Base-by-base conservation (phyloP, 495 filamentous ascomycete species). In the Lophium mytilinum region DNA sequence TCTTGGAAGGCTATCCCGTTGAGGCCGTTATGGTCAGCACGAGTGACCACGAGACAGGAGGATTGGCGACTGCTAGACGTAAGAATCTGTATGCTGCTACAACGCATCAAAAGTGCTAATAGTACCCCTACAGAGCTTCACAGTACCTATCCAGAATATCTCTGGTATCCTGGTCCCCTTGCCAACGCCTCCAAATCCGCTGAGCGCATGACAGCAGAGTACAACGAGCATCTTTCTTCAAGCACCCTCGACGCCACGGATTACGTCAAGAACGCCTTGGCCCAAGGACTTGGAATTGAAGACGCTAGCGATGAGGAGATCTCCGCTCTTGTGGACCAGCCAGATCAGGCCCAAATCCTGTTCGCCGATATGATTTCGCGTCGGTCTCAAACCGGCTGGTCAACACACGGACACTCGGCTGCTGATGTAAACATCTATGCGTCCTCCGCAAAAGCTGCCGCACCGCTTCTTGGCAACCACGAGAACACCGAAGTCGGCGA, bases 31-130 rank as follows among this genome's bases (percentile, higher is more conserved):
- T 97, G 47, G 89, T 98, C 30, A 79, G 80, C 57, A 97, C 93
- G 1, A 92, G 87, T 54, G 93, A 98, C 68, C 93, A 98, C 64
- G 93, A 98, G 67, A 98, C 93, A 8, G 93, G 93, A 37, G 93
- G 93, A 12, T 71, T 98, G 35, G 75, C 89, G 0, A 79, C 84
- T 0, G 91, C 92, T 45, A 78, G 85, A 63, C 93, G 83, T 86
- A 75, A 66, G 82, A 64, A 35, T 47, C 40, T 47, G 21, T 45
- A 10, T 35, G 50, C 4, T 34, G 34, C 36, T n/a, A 9, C 21
- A 33, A 56, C 21, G 21, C 39, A 36, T 57, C 19, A 14, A 24
- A 14, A 8, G 52, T 33, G 37, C 19, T 10, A 53, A 8, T 9
- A 30, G 45, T 52, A 39, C 8, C 54, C 24, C 50, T 53, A 11